phyloP scores from a whole-genome alignment of 148 eudicot species.

The Camellia sinensis region DNA sequence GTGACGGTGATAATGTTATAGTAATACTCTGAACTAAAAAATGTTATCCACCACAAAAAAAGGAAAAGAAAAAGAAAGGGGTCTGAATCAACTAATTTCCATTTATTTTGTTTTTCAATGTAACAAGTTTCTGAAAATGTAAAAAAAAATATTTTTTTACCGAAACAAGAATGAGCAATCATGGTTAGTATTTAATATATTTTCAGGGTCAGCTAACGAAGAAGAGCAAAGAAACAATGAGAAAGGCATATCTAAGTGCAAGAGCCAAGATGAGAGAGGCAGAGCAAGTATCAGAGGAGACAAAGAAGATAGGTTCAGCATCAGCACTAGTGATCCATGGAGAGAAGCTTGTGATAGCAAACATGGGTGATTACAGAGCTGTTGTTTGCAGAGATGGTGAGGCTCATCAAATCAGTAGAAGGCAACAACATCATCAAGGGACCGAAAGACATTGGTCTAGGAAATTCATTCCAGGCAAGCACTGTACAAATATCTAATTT shows the following conservation, averaged over 20 bases:
- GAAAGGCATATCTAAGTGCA: slow-evolving; percentile 48
- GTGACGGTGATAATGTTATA: too few relatives aligned
- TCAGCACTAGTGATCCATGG: slow-evolving; percentile 61
- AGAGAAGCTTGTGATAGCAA: slow-evolving; percentile 67
- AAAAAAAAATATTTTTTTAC: too few relatives aligned
- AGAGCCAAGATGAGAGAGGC: slow-evolving; percentile 35
- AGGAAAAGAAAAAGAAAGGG: too few relatives aligned
- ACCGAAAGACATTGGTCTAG: slow-evolving; percentile 52
- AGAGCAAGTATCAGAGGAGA: slow-evolving; percentile 20
- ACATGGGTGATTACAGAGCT: slow-evolving; percentile 69
- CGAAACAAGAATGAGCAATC: not conserved
- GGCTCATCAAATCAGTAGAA: slow-evolving; percentile 49
- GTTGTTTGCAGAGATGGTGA: slow-evolving; percentile 70
- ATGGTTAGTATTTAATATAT: not conserved
- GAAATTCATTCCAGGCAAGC: slow-evolving; percentile 47
- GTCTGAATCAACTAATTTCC: too few relatives aligned
- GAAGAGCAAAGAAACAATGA: slow-evolving; percentile 57
- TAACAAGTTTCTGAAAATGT: too few relatives aligned
- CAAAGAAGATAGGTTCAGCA: slow-evolving; percentile 37
- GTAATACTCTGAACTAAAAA: too few relatives aligned
- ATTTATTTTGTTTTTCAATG: too few relatives aligned
- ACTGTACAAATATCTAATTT: too few relatives aligned
- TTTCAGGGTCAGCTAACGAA: slow-evolving; percentile 42
- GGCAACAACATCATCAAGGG: slow-evolving; percentile 31
- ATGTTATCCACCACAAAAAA: too few relatives aligned